Percentiles rank a stretch among this genome's conserved stretches.
phyloP scores from a whole-genome alignment of 805 yeast genomes.

The Myxozyma geophila region DNA sequence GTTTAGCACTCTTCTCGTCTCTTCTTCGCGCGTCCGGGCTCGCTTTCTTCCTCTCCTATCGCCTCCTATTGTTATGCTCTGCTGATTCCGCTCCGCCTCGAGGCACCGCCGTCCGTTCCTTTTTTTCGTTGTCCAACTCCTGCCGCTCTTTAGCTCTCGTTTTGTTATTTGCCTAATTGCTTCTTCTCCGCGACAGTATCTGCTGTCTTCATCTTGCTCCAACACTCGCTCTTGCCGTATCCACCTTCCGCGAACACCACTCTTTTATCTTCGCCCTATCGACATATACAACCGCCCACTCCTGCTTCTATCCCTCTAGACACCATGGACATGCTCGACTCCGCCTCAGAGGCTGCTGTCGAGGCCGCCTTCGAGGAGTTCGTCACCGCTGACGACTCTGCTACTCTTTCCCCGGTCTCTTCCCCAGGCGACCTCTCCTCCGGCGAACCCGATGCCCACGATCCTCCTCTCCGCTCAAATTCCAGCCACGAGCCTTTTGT shows the following conservation, averaged over 20 bases:
- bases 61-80: neutral
- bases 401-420: conserved; percentile 30
- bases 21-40: neutral
- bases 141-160: conserved; percentile 3
- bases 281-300: neutral
- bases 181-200: neutral
- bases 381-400: conserved; percentile 22
- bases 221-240: neutral
- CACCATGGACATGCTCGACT: neutral
- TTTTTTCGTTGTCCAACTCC: neutral
- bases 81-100: neutral
- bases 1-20: neutral
- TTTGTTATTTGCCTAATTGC: neutral
- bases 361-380: conserved; percentile 9
- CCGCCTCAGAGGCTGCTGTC: conserved; percentile 9
- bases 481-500: neutral
- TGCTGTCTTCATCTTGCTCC: neutral
- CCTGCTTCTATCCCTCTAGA: neutral
- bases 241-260: neutral
- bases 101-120: conserved; percentile 13
- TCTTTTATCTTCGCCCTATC: neutral
- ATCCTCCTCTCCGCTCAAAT: neutral
- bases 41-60: neutral
- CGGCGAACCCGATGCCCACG: conserved; percentile 1
- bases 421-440: conserved; percentile 15